Evolutionary conservation across 331 rosid species (phyloP), one percentile per base, ranked within the genome.

Genomic region (Rosa hybrid): DNA sequence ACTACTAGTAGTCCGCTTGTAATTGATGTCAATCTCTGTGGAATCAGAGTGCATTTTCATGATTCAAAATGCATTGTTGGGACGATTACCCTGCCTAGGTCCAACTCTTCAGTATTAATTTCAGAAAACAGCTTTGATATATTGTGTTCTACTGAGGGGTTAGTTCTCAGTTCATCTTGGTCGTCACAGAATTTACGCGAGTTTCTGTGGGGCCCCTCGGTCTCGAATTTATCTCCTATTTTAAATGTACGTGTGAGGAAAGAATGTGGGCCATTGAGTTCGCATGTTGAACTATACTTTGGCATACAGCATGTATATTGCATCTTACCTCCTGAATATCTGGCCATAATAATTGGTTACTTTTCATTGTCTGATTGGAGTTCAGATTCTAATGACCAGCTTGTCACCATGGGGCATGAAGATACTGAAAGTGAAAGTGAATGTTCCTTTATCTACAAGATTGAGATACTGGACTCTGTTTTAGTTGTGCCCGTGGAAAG

Each of bases 321-420:
- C 84, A 73, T 92, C 91, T 78, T 95, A 80, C 94, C 98, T 13
- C 90, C 97, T 69, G 98, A 95, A 78, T 95, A 82, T 89, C 87
- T 95, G 65, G 94, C 98, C 64, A 82, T 95, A 80, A 82, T 95
- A 51, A 88, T 95, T 78, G 98, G 98, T 85, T 95, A 95, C 86
- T 90, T 92, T 71, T 84, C 91, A 44, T 87, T 87, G 81, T 45
- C 97, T 87, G 97, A 92, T 82, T 95, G 98, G 98, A 78, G 71
- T 88, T 84, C 88, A 21, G 60, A 83, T 83, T 86, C 89, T 51
- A 82, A 78, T 76, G 86, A 84, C 68, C 87, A 74, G 54, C 78
- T 44, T 75, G 70, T 71, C 34, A 77, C 45, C 25, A 75, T 20
- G 56, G 88, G 81, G 80, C 79, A 82, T 75, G 84, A 51, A 23